These are phyloP conservation scores for Cercospora zeae-maydis DNA, from an alignment of 2,329 filamentous ascomycete species.

Conservation along the genomic window DNA sequence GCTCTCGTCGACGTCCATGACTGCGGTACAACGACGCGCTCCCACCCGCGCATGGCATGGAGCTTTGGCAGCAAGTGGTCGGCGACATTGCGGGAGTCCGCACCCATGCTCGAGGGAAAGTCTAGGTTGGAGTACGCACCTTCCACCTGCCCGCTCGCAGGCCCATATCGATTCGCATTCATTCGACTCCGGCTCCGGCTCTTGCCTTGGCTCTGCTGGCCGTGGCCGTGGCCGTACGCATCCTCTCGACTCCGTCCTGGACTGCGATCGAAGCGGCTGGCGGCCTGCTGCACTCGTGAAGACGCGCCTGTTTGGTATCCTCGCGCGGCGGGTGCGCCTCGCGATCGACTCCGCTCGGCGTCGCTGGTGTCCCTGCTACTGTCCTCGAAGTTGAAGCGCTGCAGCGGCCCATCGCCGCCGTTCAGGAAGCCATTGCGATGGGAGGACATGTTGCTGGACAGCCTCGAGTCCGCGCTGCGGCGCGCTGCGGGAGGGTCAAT, in stretches of 20 bases:
- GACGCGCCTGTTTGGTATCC: constrained; percentile 34
- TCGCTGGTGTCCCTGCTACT: constrained; percentile 37
- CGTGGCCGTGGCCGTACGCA: background rate
- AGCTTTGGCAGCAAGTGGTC: background rate
- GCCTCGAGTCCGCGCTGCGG: background rate
- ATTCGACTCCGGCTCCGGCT: constrained; percentile 35
- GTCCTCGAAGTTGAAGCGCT: constrained; percentile 36
- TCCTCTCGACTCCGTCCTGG: constrained; percentile 42
- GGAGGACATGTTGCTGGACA: background rate
- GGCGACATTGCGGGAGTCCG: constrained; percentile 9
- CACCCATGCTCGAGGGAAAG: constrained; percentile 3
- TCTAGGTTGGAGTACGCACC: constrained; percentile 24
- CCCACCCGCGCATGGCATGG: background rate
- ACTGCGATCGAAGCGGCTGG: constrained; percentile 43
- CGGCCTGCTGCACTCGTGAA: constrained; percentile 25
- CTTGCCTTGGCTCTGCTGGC: constrained; percentile 24
- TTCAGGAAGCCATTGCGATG: constrained; percentile 36
- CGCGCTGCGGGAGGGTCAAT: background rate
- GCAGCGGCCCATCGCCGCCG: constrained; percentile 36
- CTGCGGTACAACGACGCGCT: background rate
- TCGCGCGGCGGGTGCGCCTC: constrained; percentile 36
- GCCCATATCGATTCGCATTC: constrained; percentile 34
- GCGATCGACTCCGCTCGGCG: constrained; percentile 36
- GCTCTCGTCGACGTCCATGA: background rate
- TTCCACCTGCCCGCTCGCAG: constrained; percentile 44